Conservation (phyloP, 352 stramenopile genomes). For the Thraustotheca clavata region DNA sequence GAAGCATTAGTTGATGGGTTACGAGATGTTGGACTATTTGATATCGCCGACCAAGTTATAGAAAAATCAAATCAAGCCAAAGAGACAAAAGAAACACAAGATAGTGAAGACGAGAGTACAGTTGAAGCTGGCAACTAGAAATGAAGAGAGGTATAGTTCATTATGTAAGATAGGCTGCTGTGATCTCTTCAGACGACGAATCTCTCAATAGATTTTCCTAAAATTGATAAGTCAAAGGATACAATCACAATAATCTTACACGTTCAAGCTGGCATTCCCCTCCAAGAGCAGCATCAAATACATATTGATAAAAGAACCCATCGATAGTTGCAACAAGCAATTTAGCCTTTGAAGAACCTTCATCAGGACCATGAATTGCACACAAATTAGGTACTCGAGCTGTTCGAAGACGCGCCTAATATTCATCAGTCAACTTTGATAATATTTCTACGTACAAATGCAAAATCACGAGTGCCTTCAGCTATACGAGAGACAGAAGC, state of each 20-base stretch:
- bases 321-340: conserved; percentile 73
- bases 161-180: conserved; percentile 73
- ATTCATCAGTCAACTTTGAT: conserved; percentile 5
- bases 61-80: neutral
- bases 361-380: conserved; percentile 64
- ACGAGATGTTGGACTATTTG: neutral
- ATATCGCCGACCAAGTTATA: neutral
- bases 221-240: neutral
- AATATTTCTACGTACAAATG: conserved; percentile 46
- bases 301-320: conserved; percentile 85
- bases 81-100: neutral
- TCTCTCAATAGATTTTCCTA: conserved; percentile 81
- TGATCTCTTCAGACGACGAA: conserved; percentile 75
- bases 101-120: neutral
- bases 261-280: conserved; percentile 78
- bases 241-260: conserved; percentile 27
- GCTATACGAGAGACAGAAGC: conserved; percentile 70
- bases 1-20: conserved; percentile 8
- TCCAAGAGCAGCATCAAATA: conserved; percentile 52
- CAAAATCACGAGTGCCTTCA: conserved; percentile 81
- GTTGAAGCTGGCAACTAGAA: neutral
- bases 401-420: conserved; percentile 59
- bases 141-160: too few species aligned
- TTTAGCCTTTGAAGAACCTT: conserved; percentile 42
- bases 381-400: conserved; percentile 66